Evolutionary conservation across 768 basidiomycete genomes (phyloP).

Genomic region (Cyathus striatus): DNA sequence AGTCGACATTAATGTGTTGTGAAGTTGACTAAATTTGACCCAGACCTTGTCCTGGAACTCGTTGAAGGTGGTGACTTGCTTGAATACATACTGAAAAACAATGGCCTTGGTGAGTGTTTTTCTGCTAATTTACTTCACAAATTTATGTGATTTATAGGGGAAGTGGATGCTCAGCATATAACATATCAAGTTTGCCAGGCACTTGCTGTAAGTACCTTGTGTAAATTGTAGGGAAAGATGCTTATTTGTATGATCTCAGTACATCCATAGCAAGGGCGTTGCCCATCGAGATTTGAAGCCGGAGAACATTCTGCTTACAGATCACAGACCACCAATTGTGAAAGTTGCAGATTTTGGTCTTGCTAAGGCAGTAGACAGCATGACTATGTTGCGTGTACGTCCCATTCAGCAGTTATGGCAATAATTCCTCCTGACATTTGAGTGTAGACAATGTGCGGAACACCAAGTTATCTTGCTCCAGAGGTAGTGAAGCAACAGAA

Average conservation of each 20-base stretch:
- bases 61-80: slow-evolving; percentile 87
- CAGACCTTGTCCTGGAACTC: slow-evolving; percentile 80
- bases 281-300: slow-evolving; percentile 95
- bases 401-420: not conserved
- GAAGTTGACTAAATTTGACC: slow-evolving; percentile 10
- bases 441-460: slow-evolving; percentile 88
- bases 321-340: slow-evolving; percentile 57
- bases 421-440: not conserved
- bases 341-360: slow-evolving; percentile 97
- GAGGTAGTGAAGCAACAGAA: slow-evolving; percentile 75
- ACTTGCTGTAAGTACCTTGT: slow-evolving; percentile 43
- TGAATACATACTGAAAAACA: slow-evolving; percentile 62
- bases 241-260: slow-evolving; percentile 23
- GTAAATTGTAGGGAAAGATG: not conserved
- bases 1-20: slow-evolving; percentile 8
- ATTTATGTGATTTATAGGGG: slow-evolving; percentile 26
- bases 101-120: slow-evolving; percentile 52
- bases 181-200: slow-evolving; percentile 84
- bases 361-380: slow-evolving; percentile 82
- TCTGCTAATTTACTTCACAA: slow-evolving; percentile 1
- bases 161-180: slow-evolving; percentile 58
- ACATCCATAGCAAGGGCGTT: slow-evolving; percentile 71
- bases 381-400: slow-evolving; percentile 67
- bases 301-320: slow-evolving; percentile 86
- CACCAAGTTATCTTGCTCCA: slow-evolving; percentile 89